Conservation (phyloP, 1,284 basidiomycete species). For the Fomitiporia mediterranea region DNA sequence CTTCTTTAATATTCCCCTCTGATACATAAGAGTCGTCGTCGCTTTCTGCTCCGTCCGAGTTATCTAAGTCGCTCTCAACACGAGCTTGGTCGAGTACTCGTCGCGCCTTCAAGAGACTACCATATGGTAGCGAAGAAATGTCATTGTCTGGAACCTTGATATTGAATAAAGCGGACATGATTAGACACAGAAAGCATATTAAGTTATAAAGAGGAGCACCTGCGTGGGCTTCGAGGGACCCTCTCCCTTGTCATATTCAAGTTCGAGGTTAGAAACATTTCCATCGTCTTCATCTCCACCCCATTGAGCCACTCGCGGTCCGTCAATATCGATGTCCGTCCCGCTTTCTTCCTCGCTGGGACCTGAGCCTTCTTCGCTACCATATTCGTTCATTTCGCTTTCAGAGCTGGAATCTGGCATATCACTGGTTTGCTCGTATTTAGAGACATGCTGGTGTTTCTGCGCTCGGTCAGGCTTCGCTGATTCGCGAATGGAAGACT, state of each 20-base stretch:
- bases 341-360: neutral
- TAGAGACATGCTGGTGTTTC: neutral
- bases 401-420: neutral
- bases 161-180: slow-evolving; percentile 17
- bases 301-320: slow-evolving; percentile 51
- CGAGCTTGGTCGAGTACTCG: slow-evolving; percentile 42
- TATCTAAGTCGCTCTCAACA: slow-evolving; percentile 31
- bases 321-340: slow-evolving; percentile 34
- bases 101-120: slow-evolving; percentile 64
- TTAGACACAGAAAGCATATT: slow-evolving; percentile 21
- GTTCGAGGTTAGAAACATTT: slow-evolving; percentile 28
- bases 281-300: slow-evolving; percentile 47
- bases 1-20: slow-evolving; percentile 17
- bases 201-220: slow-evolving; percentile 6
- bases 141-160: slow-evolving; percentile 33
- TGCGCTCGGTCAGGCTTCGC: neutral
- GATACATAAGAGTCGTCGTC: slow-evolving; percentile 30
- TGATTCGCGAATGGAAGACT: neutral
- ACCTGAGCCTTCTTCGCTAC: neutral
- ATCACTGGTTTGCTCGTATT: no score
- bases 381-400: neutral
- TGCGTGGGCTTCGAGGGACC: slow-evolving; percentile 13
- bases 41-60: slow-evolving; percentile 31
- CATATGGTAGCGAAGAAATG: slow-evolving; percentile 55
- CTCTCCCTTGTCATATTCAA: slow-evolving; percentile 25